Conservation (phyloP, 1,284 basidiomycete species). For the Puccinia polysora region DNA sequence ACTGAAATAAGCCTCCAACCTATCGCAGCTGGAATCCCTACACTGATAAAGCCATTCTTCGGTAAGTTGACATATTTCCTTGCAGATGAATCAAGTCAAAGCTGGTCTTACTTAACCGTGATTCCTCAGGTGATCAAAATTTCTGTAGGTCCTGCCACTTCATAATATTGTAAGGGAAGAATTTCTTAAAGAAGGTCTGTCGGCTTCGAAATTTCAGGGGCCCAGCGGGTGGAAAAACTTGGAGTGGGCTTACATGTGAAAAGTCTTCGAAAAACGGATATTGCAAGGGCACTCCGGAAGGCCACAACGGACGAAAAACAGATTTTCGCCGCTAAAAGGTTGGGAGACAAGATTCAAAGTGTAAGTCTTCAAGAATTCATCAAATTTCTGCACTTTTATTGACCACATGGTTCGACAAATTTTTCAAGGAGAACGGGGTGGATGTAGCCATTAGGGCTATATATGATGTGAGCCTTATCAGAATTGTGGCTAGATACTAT, state of each 20-base stretch:
- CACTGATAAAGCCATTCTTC: conserved; percentile 94
- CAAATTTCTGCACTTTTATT: background rate
- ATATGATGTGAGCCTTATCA: background rate
- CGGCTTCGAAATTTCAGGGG: conserved; percentile 18
- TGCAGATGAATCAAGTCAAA: conserved; percentile 61
- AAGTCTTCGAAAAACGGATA: conserved; percentile 70
- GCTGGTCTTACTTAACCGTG: background rate
- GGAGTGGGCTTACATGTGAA: conserved; percentile 70
- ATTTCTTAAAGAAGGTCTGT: background rate
- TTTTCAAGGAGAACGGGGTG: conserved; percentile 29
- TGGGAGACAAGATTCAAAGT: conserved; percentile 74
- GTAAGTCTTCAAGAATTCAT: conserved; percentile 7
- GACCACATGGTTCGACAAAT: background rate
- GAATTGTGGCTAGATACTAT: too few relatives aligned
- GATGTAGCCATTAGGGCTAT: conserved; percentile 1
- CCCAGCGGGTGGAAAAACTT: conserved; percentile 63
- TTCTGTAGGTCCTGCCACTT: conserved; percentile 72
- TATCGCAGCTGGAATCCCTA: conserved; percentile 74
- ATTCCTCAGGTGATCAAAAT: conserved; percentile 1
- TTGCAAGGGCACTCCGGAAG: conserved; percentile 69
- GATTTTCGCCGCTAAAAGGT: conserved; percentile 70
- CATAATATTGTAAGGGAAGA: background rate
- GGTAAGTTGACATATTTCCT: conserved; percentile 63
- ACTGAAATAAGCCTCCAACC: background rate
- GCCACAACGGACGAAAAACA: conserved; percentile 84